Conservation (phyloP, 495 filamentous ascomycete genomes). For the Penicillium roqueforti region DNA sequence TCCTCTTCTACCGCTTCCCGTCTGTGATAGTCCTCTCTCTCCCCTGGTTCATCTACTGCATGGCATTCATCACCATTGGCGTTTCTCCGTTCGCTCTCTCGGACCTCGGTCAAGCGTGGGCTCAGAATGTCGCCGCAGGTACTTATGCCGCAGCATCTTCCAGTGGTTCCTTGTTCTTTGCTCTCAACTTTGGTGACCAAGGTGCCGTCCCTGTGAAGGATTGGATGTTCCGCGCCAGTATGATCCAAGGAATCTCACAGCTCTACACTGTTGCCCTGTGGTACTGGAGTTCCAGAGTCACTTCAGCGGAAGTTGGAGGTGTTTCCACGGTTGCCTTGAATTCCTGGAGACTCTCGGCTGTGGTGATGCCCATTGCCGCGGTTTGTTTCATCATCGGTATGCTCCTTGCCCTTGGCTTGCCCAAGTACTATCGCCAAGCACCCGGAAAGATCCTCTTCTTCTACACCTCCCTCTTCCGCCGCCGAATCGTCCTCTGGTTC, state of each 20-base stretch:
- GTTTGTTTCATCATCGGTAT: constrained; percentile 53
- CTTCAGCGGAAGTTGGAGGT: constrained; percentile 19
- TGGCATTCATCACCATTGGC: constrained; percentile 43
- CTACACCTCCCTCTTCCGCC: constrained; percentile 45
- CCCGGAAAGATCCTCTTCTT: constrained; percentile 30
- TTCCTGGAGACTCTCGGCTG: constrained; percentile 45
- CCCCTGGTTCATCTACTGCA: constrained; percentile 49
- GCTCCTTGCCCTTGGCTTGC: constrained; percentile 53
- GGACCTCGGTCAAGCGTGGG: constrained; percentile 38
- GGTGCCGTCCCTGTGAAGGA: constrained; percentile 50
- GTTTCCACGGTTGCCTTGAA: constrained; percentile 34
- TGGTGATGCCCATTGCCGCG: constrained; percentile 50
- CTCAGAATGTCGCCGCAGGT: constrained; percentile 56
- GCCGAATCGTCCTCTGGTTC: constrained; percentile 54
- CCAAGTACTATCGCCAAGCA: constrained; percentile 55
- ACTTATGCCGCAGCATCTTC: constrained; percentile 58
- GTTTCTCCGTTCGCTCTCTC: constrained; percentile 44
- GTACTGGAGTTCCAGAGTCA: constrained; percentile 57
- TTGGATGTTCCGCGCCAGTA: constrained; percentile 62
- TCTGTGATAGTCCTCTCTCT: constrained; percentile 54
- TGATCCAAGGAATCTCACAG: constrained; percentile 61
- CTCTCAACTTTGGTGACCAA: constrained; percentile 64
- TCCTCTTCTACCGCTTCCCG: constrained; percentile 51
- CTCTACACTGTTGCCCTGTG: constrained; percentile 61
- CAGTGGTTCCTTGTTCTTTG: constrained; percentile 58